Evolutionary conservation across 805 yeast genomes (phyloP).

Genomic region (Vanderwaltozyma polyspora): DNA sequence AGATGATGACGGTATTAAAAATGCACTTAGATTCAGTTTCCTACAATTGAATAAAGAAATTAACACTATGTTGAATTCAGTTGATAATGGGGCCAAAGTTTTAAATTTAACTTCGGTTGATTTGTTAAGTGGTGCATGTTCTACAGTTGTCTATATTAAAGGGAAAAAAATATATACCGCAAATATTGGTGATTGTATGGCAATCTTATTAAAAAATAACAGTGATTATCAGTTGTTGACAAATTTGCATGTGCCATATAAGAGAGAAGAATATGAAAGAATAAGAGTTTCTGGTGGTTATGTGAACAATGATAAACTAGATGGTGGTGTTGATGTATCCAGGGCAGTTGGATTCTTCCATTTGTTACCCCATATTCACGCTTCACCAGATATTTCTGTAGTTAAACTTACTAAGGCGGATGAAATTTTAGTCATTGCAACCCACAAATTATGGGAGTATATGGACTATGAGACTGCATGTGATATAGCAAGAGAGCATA

Average conservation of each 20-base stretch:
- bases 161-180: conserved; percentile 67
- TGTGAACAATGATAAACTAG: conserved; percentile 76
- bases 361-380: conserved; percentile 75
- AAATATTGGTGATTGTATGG: conserved; percentile 84
- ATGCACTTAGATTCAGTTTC: conserved; percentile 76
- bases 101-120: conserved; percentile 52
- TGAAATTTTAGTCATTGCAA: conserved; percentile 76
- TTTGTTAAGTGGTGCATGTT: conserved; percentile 70
- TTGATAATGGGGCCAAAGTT: conserved; percentile 37
- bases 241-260: conserved; percentile 74
- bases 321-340: conserved; percentile 72
- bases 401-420: conserved; percentile 54
- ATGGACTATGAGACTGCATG: conserved; percentile 78
- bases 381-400: conserved; percentile 71
- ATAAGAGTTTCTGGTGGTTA: conserved; percentile 87
- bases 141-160: conserved; percentile 67
- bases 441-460: conserved; percentile 75
- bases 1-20: conserved; percentile 42
- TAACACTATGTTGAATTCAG: conserved; percentile 39
- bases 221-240: conserved; percentile 73
- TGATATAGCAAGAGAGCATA: conserved; percentile 75
- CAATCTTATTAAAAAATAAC: conserved; percentile 63
- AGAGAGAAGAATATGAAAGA: conserved; percentile 65
- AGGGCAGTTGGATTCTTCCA: conserved; percentile 89
- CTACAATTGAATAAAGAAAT: conserved; percentile 71